These are phyloP conservation scores for Eimeria acervulina DNA, from an alignment of 169 alveolate genomes.

Conservation along the genomic window DNA sequence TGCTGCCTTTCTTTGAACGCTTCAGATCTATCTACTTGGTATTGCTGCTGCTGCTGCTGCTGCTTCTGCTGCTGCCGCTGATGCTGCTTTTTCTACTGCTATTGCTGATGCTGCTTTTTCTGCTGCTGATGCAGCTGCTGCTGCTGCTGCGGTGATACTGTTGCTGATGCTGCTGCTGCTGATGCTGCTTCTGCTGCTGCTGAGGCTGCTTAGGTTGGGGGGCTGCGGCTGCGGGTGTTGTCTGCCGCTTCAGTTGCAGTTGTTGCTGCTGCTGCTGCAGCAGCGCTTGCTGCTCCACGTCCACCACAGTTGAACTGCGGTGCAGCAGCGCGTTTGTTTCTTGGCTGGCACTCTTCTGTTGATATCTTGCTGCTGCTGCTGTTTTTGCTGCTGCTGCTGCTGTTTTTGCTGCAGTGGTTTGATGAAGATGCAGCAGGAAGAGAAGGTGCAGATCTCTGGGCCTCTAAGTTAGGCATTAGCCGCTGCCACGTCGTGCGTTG, in stretches of 20 bases:
- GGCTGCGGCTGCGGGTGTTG: not conserved
- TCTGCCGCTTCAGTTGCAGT: not conserved
- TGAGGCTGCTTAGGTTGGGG: no score
- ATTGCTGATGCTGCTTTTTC: no score
- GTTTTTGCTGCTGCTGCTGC: conserved; percentile 34
- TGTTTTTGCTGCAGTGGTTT: conserved; percentile 90
- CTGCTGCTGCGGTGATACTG: not conserved
- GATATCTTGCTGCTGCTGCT: conserved; percentile 5
- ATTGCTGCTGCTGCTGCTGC: not conserved
- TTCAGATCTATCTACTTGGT: conserved; percentile 93
- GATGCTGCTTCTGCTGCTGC: not conserved
- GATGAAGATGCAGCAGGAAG: conserved; percentile 97
- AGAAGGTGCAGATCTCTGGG: conserved; percentile 94
- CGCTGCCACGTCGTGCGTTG: conserved; percentile 93
- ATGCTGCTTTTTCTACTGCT: no score
- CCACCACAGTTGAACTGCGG: not conserved
- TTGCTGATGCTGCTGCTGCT: no score
- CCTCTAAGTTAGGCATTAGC: conserved; percentile 95
- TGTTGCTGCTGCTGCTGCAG: no score
- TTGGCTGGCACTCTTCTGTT: not conserved
- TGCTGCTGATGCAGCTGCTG: no score
- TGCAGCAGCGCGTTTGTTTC: not conserved
- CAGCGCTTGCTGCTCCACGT: not conserved
- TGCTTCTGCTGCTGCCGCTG: not conserved
- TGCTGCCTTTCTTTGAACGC: conserved; percentile 94